Conservation (phyloP, 495 filamentous ascomycete species). For the Paragyromitra xinjiangensis region DNA sequence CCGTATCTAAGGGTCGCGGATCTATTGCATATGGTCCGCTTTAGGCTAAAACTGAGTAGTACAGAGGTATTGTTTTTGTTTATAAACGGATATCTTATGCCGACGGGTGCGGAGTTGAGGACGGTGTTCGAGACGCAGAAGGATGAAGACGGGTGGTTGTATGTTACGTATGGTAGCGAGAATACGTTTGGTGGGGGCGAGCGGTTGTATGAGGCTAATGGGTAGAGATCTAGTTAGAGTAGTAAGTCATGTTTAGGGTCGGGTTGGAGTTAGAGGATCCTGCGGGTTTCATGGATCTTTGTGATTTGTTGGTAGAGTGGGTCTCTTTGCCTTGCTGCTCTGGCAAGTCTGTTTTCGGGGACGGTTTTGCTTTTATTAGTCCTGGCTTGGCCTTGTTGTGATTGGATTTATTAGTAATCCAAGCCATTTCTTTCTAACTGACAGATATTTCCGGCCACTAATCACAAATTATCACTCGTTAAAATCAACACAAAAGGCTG, state of each 20-base stretch:
- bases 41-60: neutral
- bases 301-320: too few relatives aligned
- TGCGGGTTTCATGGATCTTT: too few relatives aligned
- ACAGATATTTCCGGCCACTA: neutral
- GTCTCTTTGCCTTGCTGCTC: too few relatives aligned
- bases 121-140: neutral
- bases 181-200: conserved; percentile 21
- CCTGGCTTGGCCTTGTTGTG: neutral
- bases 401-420: neutral
- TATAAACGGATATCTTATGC: neutral
- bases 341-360: too few relatives aligned
- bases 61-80: conserved; percentile 26
- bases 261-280: too few relatives aligned
- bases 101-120: conserved; percentile 11
- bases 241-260: neutral
- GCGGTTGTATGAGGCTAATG: neutral
- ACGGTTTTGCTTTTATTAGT: too few relatives aligned
- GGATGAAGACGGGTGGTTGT: conserved; percentile 37
- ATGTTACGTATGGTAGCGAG: conserved; percentile 27
- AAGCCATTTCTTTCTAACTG: neutral
- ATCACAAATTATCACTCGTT: neutral
- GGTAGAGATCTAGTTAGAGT: neutral
- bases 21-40: conserved; percentile 10
- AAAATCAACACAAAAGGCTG: neutral
- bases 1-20: neutral